These are phyloP conservation scores for Candida smagusa DNA, from an alignment of 1,139 yeast genomes.

Conservation along the genomic window DNA sequence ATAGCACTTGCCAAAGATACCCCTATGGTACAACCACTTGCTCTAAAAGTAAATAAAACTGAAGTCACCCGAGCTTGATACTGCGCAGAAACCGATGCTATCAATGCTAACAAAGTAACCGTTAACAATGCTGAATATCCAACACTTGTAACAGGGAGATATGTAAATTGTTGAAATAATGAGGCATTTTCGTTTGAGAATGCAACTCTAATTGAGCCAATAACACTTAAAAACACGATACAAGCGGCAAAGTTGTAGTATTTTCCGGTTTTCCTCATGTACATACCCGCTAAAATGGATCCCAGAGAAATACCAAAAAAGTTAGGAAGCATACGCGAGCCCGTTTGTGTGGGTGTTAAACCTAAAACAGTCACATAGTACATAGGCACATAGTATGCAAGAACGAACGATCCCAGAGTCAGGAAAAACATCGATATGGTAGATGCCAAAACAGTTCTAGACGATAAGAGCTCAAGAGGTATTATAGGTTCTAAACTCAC, in stretches of 20 bases:
- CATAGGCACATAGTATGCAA: constrained; percentile 62
- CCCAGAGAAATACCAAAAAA: constrained; percentile 68
- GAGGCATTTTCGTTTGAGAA: constrained; percentile 44
- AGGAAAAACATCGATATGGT: constrained; percentile 67
- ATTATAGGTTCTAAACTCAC: constrained; percentile 66
- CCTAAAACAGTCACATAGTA: constrained; percentile 57
- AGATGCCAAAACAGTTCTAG: constrained; percentile 61
- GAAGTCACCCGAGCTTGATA: constrained; percentile 25
- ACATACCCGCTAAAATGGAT: constrained; percentile 64
- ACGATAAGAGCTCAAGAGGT: constrained; percentile 53
- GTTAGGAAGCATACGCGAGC: constrained; percentile 62
- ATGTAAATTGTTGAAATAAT: constrained; percentile 18
- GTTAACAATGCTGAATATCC: constrained; percentile 23
- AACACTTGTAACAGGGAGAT: constrained; percentile 18
- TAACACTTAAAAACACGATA: constrained; percentile 43
- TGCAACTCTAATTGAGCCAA: constrained; percentile 44
- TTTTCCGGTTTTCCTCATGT: constrained; percentile 67
- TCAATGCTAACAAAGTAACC: constrained; percentile 21
- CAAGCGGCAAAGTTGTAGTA: constrained; percentile 51
- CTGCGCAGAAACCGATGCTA: constrained; percentile 21
- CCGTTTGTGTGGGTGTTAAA: constrained; percentile 56
- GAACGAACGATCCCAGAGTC: constrained; percentile 54
- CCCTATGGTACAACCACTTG: constrained; percentile 25
- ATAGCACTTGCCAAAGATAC: constrained; percentile 22
- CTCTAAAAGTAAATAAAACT: constrained; percentile 23